Percentiles rank a stretch among this genome's conserved stretches.
phyloP scores from a whole-genome alignment of 2,329 filamentous ascomycete species.

The Lecanicillium sp. region DNA sequence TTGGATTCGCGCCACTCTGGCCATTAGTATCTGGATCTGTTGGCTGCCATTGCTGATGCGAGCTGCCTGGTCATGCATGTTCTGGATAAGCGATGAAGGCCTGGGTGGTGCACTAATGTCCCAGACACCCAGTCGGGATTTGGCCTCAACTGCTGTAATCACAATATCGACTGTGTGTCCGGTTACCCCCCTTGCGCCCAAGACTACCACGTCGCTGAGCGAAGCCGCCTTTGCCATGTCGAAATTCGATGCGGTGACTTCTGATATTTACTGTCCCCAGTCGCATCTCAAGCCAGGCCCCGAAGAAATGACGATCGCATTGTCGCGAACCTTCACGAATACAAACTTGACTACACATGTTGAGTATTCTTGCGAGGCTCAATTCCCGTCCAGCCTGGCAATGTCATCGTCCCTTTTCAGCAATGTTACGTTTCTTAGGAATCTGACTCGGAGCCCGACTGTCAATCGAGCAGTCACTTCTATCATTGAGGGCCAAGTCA shows the following conservation, averaged over 20 bases:
- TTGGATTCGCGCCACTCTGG: constrained; percentile 72
- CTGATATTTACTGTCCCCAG: no score
- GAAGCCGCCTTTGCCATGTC: constrained; percentile 6
- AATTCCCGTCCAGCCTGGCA: no score
- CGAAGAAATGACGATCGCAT: no score
- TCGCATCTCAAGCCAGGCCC: no score
- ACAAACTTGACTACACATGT: no score
- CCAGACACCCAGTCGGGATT: constrained; percentile 6
- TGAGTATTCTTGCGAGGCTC: no score
- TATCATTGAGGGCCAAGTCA: constrained; percentile 84
- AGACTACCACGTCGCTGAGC: constrained; percentile 4
- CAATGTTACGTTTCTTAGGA: constrained; percentile 48
- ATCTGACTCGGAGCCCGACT: constrained; percentile 59
- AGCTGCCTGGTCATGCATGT: constrained; percentile 84
- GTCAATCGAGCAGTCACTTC: constrained; percentile 76
- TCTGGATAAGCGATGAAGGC: constrained; percentile 86
- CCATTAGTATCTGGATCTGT: constrained; percentile 80
- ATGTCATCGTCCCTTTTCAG: constrained; percentile 40
- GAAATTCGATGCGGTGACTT: not conserved
- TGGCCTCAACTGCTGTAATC: not conserved
- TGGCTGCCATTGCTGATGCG: constrained; percentile 87
- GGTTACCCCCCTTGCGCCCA: constrained; percentile 1
- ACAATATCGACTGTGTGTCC: constrained; percentile 2
- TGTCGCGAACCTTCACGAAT: no score
- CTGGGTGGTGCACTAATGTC: constrained; percentile 29